A percentile compares a stretch with the other conserved stretches of the same genome.
phyloP scores from a whole-genome alignment of 768 basidiomycete genomes.

The Amanita rubescens region DNA sequence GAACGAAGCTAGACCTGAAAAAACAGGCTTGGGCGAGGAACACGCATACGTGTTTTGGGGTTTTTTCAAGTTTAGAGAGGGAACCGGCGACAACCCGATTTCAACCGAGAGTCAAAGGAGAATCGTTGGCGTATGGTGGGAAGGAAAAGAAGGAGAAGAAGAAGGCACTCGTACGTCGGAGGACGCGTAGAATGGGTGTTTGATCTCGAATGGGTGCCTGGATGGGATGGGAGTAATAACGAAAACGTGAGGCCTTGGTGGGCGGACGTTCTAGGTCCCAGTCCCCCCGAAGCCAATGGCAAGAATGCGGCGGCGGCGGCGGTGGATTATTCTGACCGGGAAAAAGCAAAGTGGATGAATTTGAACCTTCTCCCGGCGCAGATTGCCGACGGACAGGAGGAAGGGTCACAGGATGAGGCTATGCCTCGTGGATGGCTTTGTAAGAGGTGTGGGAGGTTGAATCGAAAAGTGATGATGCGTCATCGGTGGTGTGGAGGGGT shows the following conservation, averaged over 20 bases:
- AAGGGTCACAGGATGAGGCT: constrained; percentile 3
- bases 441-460: constrained; percentile 4
- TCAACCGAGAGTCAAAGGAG: no score
- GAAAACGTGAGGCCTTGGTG: constrained; percentile 3
- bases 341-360: no score
- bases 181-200: constrained; percentile 5
- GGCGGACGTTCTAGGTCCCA: neutral
- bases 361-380: constrained; percentile 3
- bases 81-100: neutral
- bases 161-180: no score
- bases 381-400: constrained; percentile 5
- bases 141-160: no score
- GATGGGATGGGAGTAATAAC: neutral
- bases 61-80: neutral
- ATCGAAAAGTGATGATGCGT: constrained; percentile 7
- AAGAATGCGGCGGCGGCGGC: no score
- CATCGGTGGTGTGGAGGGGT: constrained; percentile 6
- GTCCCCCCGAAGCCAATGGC: neutral
- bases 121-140: no score
- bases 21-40: neutral
- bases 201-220: neutral
- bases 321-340: no score
- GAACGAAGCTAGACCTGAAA: no score
- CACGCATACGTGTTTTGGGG: constrained; percentile 7
- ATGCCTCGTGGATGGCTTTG: constrained; percentile 8